These are phyloP conservation scores for Boletus vermiculosoides DNA, from an alignment of 768 basidiomycete genomes.

Conservation along the genomic window DNA sequence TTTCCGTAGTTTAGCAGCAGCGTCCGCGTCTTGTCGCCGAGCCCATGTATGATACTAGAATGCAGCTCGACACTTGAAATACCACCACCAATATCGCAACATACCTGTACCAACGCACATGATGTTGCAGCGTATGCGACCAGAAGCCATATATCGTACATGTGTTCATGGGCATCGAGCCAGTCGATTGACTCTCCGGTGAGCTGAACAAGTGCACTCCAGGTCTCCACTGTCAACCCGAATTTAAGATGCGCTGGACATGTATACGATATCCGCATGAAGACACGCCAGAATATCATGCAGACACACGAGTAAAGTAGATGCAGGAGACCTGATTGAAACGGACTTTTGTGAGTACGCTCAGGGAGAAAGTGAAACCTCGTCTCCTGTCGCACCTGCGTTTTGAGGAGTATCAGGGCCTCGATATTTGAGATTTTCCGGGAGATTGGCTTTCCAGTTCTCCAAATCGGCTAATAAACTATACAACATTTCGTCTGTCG, in stretches of 20 bases:
- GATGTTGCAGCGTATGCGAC: conserved; percentile 86
- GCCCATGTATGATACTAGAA: conserved; percentile 91
- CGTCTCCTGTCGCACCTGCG: conserved; percentile 52
- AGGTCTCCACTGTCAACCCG: conserved; percentile 73
- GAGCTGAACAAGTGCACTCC: conserved; percentile 68
- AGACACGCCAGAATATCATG: conserved; percentile 98
- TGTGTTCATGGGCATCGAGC: conserved; percentile 75
- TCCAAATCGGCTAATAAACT: conserved; percentile 63
- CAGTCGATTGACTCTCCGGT: conserved; percentile 86
- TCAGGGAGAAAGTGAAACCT: neutral
- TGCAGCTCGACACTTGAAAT: conserved; percentile 9
- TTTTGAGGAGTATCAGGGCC: conserved; percentile 65
- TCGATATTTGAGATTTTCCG: conserved; percentile 72
- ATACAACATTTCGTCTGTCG: conserved; percentile 77
- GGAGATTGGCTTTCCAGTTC: conserved; percentile 76
- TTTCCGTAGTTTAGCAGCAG: conserved; percentile 71
- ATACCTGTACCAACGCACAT: conserved; percentile 87
- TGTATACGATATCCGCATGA: conserved; percentile 95
- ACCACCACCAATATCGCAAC: conserved; percentile 17
- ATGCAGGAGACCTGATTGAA: conserved; percentile 72
- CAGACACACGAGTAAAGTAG: conserved; percentile 84
- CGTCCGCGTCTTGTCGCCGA: conserved; percentile 71
- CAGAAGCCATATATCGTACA: conserved; percentile 85
- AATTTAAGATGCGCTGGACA: conserved; percentile 91
- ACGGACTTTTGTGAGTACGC: conserved; percentile 1